These are phyloP conservation scores for Cyberlindnera sargentensis DNA, from an alignment of 805 yeast species.

Conservation along the genomic window DNA sequence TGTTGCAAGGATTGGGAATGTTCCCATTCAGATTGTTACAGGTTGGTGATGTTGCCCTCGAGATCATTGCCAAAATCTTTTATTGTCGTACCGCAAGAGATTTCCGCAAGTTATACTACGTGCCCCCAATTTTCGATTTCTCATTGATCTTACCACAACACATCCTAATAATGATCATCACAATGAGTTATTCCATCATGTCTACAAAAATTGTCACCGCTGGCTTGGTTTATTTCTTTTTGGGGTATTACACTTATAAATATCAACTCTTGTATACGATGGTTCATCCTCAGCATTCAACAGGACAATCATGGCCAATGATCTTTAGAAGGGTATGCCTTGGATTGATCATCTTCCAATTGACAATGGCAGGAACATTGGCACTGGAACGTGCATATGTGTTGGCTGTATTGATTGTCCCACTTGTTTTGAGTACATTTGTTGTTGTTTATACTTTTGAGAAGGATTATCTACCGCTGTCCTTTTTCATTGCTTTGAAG, in stretches of 20 bases:
- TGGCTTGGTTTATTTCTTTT: constrained; percentile 74
- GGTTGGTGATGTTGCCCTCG: constrained; percentile 68
- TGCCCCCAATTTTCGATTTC: constrained; percentile 89
- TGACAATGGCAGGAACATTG: constrained; percentile 90
- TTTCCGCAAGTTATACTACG: constrained; percentile 55
- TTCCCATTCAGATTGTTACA: constrained; percentile 80
- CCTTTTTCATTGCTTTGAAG: constrained; percentile 80
- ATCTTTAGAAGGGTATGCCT: constrained; percentile 75
- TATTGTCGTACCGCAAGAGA: constrained; percentile 80
- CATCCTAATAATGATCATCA: constrained; percentile 74
- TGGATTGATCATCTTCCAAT: constrained; percentile 78
- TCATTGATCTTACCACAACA: constrained; percentile 92
- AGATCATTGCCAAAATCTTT: constrained; percentile 51
- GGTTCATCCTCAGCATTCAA: constrained; percentile 94
- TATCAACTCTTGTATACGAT: constrained; percentile 86
- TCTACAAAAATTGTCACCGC: constrained; percentile 83
- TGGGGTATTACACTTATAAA: constrained; percentile 86
- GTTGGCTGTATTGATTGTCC: constrained; percentile 64
- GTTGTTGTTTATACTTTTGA: constrained; percentile 75
- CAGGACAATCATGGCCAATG: constrained; percentile 94
- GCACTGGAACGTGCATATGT: constrained; percentile 75
- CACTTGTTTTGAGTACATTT: constrained; percentile 65
- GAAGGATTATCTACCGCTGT: constrained; percentile 71
- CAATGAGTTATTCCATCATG: constrained; percentile 82
- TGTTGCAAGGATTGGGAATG: constrained; percentile 80